These are phyloP conservation scores for Stagonosporopsis cucurbitacearum DNA, from an alignment of 2,329 filamentous ascomycete species.

Conservation along the genomic window DNA sequence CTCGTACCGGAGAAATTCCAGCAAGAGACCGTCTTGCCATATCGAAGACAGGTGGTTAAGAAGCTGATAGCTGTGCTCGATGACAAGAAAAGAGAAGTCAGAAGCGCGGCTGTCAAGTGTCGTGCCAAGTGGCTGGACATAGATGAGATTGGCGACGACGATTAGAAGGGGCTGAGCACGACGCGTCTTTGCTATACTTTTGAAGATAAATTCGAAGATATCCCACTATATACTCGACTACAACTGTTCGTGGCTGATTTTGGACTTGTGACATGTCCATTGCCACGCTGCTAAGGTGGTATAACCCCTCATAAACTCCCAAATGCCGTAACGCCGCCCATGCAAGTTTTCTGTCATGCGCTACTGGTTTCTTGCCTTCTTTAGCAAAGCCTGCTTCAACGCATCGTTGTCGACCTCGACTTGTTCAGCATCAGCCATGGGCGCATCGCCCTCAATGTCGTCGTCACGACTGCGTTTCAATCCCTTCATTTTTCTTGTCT, in stretches of 20 bases:
- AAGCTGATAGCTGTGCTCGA: constrained; percentile 63
- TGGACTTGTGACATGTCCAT: constrained; percentile 20
- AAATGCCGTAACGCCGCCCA: constrained; percentile 40
- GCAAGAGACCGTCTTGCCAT: constrained; percentile 61
- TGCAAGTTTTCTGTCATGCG: constrained; percentile 22
- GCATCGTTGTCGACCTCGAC: constrained; percentile 4
- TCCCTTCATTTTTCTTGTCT: constrained; percentile 99
- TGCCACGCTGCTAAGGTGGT: constrained; percentile 30
- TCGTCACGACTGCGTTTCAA: constrained; percentile 75
- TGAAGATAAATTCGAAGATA: constrained; percentile 11
- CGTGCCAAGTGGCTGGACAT: constrained; percentile 66
- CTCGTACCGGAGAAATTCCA: constrained; percentile 57
- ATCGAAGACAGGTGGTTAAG: constrained; percentile 64
- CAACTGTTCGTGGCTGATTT: not conserved
- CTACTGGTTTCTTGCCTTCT: constrained; percentile 20
- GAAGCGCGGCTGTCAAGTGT: constrained; percentile 68
- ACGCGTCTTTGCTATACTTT: not conserved
- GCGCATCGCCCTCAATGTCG: constrained; percentile 27
- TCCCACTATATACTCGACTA: constrained; percentile 9
- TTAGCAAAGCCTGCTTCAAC: constrained; percentile 8
- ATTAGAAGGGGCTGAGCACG: constrained; percentile 14
- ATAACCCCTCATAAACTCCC: constrained; percentile 30
- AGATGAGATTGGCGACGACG: constrained; percentile 65
- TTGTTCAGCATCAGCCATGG: constrained; percentile 4
- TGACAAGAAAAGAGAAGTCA: constrained; percentile 67